These are phyloP conservation scores for Isoetes taiwanensis DNA, from an alignment of 75 land plant species.

Conservation along the genomic window DNA sequence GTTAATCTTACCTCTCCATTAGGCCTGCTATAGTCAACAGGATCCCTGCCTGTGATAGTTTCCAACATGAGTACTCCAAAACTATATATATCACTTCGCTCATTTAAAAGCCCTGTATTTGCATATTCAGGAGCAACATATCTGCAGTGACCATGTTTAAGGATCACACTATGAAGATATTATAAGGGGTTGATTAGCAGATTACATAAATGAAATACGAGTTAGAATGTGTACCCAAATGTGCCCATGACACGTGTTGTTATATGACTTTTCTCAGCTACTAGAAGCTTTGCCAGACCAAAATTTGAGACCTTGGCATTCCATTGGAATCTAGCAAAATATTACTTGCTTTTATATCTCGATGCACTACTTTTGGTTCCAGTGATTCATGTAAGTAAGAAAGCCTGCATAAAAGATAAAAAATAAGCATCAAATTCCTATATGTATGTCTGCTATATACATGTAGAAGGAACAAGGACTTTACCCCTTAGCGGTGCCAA, in stretches of 20 bases:
- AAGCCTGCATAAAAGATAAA: slow-evolving; percentile 25
- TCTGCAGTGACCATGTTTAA: slow-evolving; percentile 5
- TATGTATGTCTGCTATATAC: not conserved
- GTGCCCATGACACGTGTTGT: slow-evolving; percentile 79
- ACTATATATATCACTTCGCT: slow-evolving; percentile 42
- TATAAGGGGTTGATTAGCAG: not conserved
- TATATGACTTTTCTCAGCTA: slow-evolving; percentile 56
- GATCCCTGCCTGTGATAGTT: slow-evolving; percentile 29
- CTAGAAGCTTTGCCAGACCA: slow-evolving; percentile 62
- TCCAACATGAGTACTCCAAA: slow-evolving; percentile 44
- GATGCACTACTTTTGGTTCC: slow-evolving; percentile 73
- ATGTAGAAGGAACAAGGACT: not conserved
- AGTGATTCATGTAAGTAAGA: slow-evolving; percentile 67
- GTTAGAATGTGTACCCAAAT: slow-evolving; percentile 38
- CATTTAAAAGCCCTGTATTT: slow-evolving; percentile 34
- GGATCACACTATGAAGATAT: too few species aligned
- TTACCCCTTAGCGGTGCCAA: slow-evolving; percentile 4
- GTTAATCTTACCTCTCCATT: slow-evolving; percentile 23
- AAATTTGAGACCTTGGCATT: slow-evolving; percentile 67
- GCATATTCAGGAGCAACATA: slow-evolving; percentile 56
- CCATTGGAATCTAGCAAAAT: slow-evolving; percentile 54
- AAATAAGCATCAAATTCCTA: not conserved
- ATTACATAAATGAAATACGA: not conserved
- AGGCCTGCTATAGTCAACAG: slow-evolving; percentile 34
- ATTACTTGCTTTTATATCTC: slow-evolving; percentile 66